Conservation (phyloP, 2,329 filamentous ascomycete species). For the Hansfordia pulvinata region DNA sequence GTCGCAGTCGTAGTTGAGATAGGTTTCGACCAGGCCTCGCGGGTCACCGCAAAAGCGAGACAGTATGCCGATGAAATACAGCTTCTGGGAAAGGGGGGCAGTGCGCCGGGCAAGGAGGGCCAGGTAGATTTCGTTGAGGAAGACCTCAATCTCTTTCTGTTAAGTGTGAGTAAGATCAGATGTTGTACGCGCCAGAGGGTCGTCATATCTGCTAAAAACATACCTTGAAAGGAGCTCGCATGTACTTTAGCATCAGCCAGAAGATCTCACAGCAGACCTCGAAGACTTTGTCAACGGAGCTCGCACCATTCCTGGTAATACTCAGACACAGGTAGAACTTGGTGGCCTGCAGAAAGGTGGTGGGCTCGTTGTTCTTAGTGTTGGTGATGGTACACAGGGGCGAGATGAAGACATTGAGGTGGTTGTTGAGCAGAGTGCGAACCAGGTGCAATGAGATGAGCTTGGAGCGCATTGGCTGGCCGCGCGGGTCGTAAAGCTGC, state of each 20-base stretch:
- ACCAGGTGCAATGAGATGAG: constrained; percentile 90
- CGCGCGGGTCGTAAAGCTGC: constrained; percentile 82
- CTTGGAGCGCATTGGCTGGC: constrained; percentile 95
- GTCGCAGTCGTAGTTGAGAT: constrained; percentile 97
- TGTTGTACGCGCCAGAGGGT: constrained; percentile 3
- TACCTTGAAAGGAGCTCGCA: constrained; percentile 88
- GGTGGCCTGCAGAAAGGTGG: constrained; percentile 83
- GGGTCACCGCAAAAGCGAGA: constrained; percentile 77
- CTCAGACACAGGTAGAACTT: constrained; percentile 96
- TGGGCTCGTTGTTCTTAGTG: constrained; percentile 77
- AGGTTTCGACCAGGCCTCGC: constrained; percentile 81
- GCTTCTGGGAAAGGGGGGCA: constrained; percentile 80
- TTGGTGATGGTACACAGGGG: constrained; percentile 86
- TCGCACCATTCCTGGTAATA: constrained; percentile 88
- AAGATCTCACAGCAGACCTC: constrained; percentile 96
- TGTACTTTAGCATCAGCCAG: constrained; percentile 89
- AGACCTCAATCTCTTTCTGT: constrained; percentile 93
- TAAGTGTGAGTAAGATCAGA: constrained; percentile 11
- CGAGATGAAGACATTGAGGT: constrained; percentile 80
- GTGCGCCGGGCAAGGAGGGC: constrained; percentile 79
- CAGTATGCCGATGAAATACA: constrained; percentile 78
- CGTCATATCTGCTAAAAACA: constrained; percentile 16
- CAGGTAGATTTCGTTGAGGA: constrained; percentile 93
- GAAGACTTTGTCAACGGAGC: constrained; percentile 82
- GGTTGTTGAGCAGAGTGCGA: constrained; percentile 88